These are phyloP conservation scores for Vitellaria paradoxa DNA, from an alignment of 179 eudicot genomes.

Conservation along the genomic window DNA sequence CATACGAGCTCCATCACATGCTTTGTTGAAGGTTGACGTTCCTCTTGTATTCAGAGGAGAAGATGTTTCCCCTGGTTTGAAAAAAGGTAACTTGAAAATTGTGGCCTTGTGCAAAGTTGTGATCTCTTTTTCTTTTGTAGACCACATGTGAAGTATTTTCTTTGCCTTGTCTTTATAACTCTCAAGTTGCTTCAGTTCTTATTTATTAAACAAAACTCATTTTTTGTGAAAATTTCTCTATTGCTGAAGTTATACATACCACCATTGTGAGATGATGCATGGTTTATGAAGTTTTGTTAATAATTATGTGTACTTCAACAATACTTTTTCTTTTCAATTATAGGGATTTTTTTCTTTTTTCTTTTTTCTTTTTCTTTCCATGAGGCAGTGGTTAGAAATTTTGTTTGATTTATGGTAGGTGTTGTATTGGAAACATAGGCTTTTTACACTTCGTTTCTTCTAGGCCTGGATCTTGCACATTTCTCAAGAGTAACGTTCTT, in stretches of 20 bases:
- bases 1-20: slow-evolving; percentile 88
- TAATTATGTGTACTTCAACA: neutral
- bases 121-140: slow-evolving; percentile 3
- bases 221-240: neutral
- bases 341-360: too few species aligned
- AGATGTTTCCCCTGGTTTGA: slow-evolving; percentile 92
- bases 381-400: neutral
- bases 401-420: neutral
- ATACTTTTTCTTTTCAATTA: too few species aligned
- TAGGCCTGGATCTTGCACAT: neutral
- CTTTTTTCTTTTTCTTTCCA: too few species aligned
- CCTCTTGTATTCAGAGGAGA: slow-evolving; percentile 94
- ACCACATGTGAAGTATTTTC: neutral
- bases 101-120: slow-evolving; percentile 8
- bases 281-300: neutral
- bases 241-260: neutral
- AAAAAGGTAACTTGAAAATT: slow-evolving; percentile 53
- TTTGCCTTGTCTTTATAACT: neutral
- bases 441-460: neutral
- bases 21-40: slow-evolving; percentile 81
- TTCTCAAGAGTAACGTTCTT: neutral
- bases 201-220: neutral
- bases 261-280: neutral
- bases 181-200: neutral
- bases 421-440: neutral